These are phyloP conservation scores for Austroboletus eburneus DNA, from an alignment of 768 basidiomycete genomes.

Conservation along the genomic window DNA sequence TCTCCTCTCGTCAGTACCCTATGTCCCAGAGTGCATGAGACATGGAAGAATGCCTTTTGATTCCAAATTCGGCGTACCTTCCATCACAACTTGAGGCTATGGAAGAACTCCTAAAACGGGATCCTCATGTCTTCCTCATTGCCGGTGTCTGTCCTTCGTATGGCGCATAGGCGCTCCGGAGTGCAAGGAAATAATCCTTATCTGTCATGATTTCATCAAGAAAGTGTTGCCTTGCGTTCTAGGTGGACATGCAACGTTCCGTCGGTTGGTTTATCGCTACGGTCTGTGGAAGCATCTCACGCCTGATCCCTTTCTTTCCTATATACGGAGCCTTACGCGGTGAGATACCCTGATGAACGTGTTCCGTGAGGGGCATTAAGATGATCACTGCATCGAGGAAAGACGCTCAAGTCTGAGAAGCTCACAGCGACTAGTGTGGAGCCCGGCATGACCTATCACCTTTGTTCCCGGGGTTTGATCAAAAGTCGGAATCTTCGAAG, in stretches of 20 bases:
- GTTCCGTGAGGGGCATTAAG: neutral
- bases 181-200: neutral
- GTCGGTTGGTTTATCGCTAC: neutral
- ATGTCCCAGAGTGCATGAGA: neutral
- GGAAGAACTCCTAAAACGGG: neutral
- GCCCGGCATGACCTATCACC: slow-evolving; percentile 5
- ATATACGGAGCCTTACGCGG: neutral
- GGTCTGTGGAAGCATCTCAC: neutral
- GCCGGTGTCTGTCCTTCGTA: neutral
- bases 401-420: slow-evolving; percentile 14
- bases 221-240: neutral
- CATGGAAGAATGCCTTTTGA: too few relatives aligned
- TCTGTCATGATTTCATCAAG: neutral
- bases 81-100: neutral
- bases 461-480: slow-evolving; percentile 6
- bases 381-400: neutral
- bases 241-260: neutral
- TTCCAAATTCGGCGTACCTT: too few relatives aligned
- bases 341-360: neutral
- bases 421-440: slow-evolving; percentile 1
- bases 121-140: slow-evolving; percentile 12
- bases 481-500: slow-evolving; percentile 2
- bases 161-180: slow-evolving; percentile 3
- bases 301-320: too few relatives aligned
- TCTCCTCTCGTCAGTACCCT: neutral